Percentiles rank a stretch among this genome's conserved stretches.
These are phyloP conservation scores for Erythrophleum ivorense DNA, from an alignment of 331 rosid species.

Conservation along the genomic window DNA sequence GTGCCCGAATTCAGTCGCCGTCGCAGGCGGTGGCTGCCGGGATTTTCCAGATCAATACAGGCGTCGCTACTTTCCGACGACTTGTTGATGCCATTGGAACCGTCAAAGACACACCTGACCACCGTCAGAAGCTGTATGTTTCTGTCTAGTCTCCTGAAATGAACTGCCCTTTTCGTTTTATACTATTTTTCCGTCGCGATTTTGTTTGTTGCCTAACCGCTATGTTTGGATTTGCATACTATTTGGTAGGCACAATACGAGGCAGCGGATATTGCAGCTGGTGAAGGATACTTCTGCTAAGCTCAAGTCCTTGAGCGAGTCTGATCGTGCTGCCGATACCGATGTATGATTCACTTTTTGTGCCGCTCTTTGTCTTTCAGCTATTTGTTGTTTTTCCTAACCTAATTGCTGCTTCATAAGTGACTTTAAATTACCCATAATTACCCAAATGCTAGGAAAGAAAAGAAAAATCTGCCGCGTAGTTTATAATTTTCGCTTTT, in stretches of 20 bases:
- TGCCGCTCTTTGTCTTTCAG: background rate
- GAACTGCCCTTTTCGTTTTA: background rate
- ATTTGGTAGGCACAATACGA: constrained; percentile 61
- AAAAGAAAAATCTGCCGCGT: background rate
- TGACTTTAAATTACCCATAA: constrained; percentile 7
- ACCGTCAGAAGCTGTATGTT: constrained; percentile 73
- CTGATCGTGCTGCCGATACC: constrained; percentile 47
- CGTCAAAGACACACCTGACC: constrained; percentile 69
- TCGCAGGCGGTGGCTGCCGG: constrained; percentile 78
- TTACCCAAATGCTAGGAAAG: constrained; percentile 12
- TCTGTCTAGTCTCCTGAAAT: constrained; percentile 14
- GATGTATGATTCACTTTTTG: constrained; percentile 42
- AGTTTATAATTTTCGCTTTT: constrained; percentile 9
- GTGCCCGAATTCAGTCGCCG: constrained; percentile 44
- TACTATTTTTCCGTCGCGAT: background rate
- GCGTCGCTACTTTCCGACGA: constrained; percentile 73
- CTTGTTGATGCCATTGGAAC: constrained; percentile 77
- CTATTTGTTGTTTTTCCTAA: background rate
- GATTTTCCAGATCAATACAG: constrained; percentile 83
- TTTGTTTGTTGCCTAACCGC: background rate
- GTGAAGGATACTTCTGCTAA: constrained; percentile 83
- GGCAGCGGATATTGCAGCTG: constrained; percentile 68
- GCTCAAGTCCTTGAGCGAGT: constrained; percentile 65
- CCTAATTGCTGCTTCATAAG: constrained; percentile 20
- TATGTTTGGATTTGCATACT: background rate